These are phyloP conservation scores for Porcisia deanei DNA, from an alignment of 208 protist genomes.

Conservation along the genomic window DNA sequence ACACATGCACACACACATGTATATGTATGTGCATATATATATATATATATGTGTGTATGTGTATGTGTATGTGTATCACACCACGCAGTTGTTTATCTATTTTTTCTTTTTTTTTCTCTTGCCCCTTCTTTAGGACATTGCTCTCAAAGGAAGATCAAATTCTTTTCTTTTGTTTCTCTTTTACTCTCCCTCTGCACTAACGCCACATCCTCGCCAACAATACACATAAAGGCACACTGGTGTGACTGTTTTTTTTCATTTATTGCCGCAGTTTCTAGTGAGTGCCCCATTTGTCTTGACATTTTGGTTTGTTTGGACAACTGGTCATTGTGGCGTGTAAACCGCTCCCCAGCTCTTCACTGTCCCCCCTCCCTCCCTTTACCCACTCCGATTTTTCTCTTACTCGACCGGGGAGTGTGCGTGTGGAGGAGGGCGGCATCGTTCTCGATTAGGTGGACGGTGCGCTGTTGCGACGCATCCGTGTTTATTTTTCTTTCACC, in stretches of 20 bases:
- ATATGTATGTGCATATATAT: background rate
- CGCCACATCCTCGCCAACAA: background rate
- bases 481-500: background rate
- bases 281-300: background rate
- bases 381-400: too few relatives aligned
- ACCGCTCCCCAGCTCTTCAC: background rate
- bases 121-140: background rate
- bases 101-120: background rate
- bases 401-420: background rate
- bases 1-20: background rate
- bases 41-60: too few relatives aligned
- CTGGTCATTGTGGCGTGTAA: background rate
- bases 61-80: background rate
- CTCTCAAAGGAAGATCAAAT: background rate
- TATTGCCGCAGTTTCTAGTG: background rate
- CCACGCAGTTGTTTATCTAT: background rate
- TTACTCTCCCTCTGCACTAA: background rate
- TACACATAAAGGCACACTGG: background rate
- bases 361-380: background rate
- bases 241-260: background rate
- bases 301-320: background rate
- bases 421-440: background rate
- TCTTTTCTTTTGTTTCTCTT: constrained; percentile 9
- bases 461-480: background rate
- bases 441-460: background rate